Evolutionary conservation across 2,329 filamentous ascomycete species (phyloP).

Genomic region (Eutypa lata): DNA sequence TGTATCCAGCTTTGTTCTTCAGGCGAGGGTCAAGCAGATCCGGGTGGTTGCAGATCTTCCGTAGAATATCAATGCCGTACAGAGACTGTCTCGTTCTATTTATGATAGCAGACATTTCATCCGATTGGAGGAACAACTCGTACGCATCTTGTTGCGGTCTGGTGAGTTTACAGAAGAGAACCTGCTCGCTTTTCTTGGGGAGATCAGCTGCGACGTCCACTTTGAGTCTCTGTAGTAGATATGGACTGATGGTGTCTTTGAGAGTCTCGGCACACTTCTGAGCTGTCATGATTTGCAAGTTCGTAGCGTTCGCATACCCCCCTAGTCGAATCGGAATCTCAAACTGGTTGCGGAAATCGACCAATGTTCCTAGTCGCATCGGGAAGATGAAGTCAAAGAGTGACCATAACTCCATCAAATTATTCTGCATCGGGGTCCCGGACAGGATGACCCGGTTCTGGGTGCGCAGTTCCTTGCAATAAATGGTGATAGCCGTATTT

Average conservation of each 20-base stretch:
- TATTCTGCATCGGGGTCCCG: slow-evolving; percentile 97
- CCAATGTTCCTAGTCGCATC: slow-evolving; percentile 87
- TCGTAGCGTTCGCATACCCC: slow-evolving; percentile 92
- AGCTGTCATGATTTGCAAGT: slow-evolving; percentile 89
- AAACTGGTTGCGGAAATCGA: slow-evolving; percentile 87
- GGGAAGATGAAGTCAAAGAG: slow-evolving; percentile 97
- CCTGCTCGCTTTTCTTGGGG: slow-evolving; percentile 93
- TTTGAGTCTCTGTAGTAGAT: slow-evolving; percentile 88
- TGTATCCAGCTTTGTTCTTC: slow-evolving; percentile 59
- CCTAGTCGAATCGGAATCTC: slow-evolving; percentile 91
- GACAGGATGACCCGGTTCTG: slow-evolving; percentile 90
- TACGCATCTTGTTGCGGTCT: slow-evolving; percentile 76
- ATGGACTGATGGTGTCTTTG: slow-evolving; percentile 91
- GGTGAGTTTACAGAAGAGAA: slow-evolving; percentile 92
- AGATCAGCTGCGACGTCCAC: slow-evolving; percentile 90
- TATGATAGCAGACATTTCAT: slow-evolving; percentile 82
- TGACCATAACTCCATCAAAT: slow-evolving; percentile 91
- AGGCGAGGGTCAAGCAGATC: slow-evolving; percentile 70
- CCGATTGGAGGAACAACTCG: slow-evolving; percentile 73
- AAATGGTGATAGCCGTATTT: slow-evolving; percentile 89
- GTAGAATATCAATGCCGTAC: slow-evolving; percentile 84
- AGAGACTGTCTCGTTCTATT: slow-evolving; percentile 73
- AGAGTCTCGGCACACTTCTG: slow-evolving; percentile 91
- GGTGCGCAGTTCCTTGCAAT: slow-evolving; percentile 90
- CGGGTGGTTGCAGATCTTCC: slow-evolving; percentile 97